phyloP scores from a whole-genome alignment of 345 rosid species.

The Arabis alpina region DNA sequence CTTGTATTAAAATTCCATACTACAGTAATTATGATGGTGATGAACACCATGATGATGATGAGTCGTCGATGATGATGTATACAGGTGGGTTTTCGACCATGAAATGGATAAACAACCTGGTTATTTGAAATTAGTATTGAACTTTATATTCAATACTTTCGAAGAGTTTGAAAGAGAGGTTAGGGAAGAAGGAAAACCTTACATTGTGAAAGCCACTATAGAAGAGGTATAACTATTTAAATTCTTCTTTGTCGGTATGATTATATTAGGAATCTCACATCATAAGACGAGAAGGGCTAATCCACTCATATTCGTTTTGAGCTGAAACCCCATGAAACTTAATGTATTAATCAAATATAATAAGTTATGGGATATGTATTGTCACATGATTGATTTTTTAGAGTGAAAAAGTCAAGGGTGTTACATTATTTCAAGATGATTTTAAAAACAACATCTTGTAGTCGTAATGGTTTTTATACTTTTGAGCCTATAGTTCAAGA shows the following conservation, averaged over 20 bases:
- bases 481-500: no score
- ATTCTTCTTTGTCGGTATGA: not conserved
- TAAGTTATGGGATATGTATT: no score
- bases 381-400: no score
- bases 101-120: constrained; percentile 18
- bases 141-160: constrained; percentile 1
- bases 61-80: not conserved
- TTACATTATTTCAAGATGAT: no score
- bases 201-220: not conserved
- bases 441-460: no score
- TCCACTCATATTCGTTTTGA: no score
- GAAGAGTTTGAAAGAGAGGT: constrained; percentile 6
- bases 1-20: not conserved
- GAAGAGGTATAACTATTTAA: constrained; percentile 23
- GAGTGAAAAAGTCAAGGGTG: no score
- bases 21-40: not conserved
- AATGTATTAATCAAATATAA: no score
- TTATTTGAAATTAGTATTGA: constrained; percentile 1
- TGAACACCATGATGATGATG: not conserved
- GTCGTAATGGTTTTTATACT: no score
- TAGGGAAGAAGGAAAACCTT: constrained; percentile 4
- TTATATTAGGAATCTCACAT: not conserved
- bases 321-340: no score
- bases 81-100: constrained; percentile 33
- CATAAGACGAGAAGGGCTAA: no score